Base-by-base conservation (phyloP, 345 rosid genomes). In the Psidium guajava region DNA sequence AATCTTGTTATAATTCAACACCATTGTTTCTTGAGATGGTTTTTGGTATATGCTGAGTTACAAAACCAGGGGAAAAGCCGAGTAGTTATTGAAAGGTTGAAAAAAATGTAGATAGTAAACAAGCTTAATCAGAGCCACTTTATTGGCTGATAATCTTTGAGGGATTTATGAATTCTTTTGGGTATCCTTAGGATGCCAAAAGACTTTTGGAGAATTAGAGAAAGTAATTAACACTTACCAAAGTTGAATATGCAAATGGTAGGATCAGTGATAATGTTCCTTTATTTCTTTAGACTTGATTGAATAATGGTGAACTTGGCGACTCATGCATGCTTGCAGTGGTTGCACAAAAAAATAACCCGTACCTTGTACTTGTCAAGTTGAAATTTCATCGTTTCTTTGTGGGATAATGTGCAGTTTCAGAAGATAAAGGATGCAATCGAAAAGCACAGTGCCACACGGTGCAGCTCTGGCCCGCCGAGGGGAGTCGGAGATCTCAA, bases 351-450 rank as follows among this genome's bases (percentile, higher is more conserved):
- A 64, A 28, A 28, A 64, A 22, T 64, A 64, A 64, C 24, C 42
- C 28, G 44, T 42, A 32, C 12, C 77, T 32, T 3, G 12, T 69
- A 44, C 40, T 18, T 81, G 2, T 81, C 56, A 12, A 49, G n/a
- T 81, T n/a, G 55, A 14, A 27, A 15, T 50, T 51, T 53, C 54
- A n/a, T 50, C 3, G 21, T 15, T 42, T 47, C 22, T 81, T 44
- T 0, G 22, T 81, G 24, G 6, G 40, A 42, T 47, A 24, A 81
- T 47, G 12, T 3, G 87, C 93, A 91, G 93, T 91, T 91, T 85
- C 93, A 88, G 85, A 91, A 91, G 83, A 89, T 91, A 86, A 91
- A 91, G 85, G 93, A 89, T 81, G 91, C 91, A 3, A 86, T 91
- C 47, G 86, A 85, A 57, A 81, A 27, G 85, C 93, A 91, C 90